Evolutionary conservation across 2,329 filamentous ascomycete genomes (phyloP), one percentile per base, ranked within the genome.

Genomic region (Fusarium siculi): DNA sequence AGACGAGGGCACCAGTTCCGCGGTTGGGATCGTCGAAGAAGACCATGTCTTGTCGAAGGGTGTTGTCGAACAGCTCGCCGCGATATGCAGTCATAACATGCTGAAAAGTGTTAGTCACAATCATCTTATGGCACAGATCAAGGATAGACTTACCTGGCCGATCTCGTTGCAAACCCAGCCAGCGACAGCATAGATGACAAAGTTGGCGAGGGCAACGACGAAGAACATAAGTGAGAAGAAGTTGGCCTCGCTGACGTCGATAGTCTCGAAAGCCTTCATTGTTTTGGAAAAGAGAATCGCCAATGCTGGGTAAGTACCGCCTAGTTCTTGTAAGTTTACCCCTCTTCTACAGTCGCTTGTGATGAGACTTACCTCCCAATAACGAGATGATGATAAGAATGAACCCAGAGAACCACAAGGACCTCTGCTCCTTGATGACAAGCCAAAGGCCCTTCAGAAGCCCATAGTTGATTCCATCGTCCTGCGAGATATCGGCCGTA

Each of bases 191-290:
- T 89, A 89, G 7, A 82, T 78, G 1, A 87, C 60, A 3, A 86
- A 77, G 37, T 85, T 84, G 7, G 79, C 85, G 15, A 85, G 77
- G 2, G 88, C 87, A 21, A 88, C 79, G 2, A 89, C 79, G 55
- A 89, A 87, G 75, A 89, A 89, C 87, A 90, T 89, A 54, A 88
- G 82, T 0, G 86, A 81, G 77, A 84, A 89, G 72, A 89, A 88
- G 77, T 90, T 85, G 10, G 82, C 85, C 30, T 76, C 74, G n/a
- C 66, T 47, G 12, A 81, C 75, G 28, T 83, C 78, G 5, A 78
- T 46, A 0, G 71, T 74, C 49, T 81, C 74, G 37, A 85, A 85
- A 1, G 82, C 81, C 6, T 81, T 77, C 78, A 85, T 82, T 19
- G 83, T 82, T 39, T 77, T 80, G 10, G 82, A 78, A 59, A 85